A percentile compares a stretch with the other conserved stretches of the same genome.
Evolutionary conservation across 495 filamentous ascomycete genomes (phyloP).

Genomic region (Haplographium delicatum): DNA sequence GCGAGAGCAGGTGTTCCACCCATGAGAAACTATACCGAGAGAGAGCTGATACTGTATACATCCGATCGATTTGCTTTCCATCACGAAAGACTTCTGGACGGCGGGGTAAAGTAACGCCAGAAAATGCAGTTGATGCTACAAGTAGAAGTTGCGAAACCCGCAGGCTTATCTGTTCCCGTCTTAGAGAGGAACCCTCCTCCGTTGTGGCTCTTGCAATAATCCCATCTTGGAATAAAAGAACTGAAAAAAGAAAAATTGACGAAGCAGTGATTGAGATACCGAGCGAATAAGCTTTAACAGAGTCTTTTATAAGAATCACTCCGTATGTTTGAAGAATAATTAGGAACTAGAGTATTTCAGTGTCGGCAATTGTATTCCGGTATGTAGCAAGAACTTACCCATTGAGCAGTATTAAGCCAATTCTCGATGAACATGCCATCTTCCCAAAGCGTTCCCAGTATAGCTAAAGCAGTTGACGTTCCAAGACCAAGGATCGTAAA

Average conservation of each 20-base stretch:
- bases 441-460: slow-evolving; percentile 11
- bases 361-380: neutral
- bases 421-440: slow-evolving; percentile 16
- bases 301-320: slow-evolving; percentile 36
- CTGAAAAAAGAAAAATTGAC: slow-evolving; percentile 30
- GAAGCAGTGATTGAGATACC: slow-evolving; percentile 43
- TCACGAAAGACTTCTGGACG: slow-evolving; percentile 59
- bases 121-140: slow-evolving; percentile 25
- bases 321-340: slow-evolving; percentile 42
- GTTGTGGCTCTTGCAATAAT: slow-evolving; percentile 21
- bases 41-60: slow-evolving; percentile 55
- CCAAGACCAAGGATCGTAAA: slow-evolving; percentile 38
- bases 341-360: slow-evolving; percentile 23
- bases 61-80: slow-evolving; percentile 56
- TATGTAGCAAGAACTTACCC: slow-evolving; percentile 18
- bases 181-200: neutral
- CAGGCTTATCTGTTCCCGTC: slow-evolving; percentile 21
- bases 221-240: slow-evolving; percentile 36
- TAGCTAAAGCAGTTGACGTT: slow-evolving; percentile 14
- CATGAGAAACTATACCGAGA: slow-evolving; percentile 61
- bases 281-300: slow-evolving; percentile 41
- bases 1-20: slow-evolving; percentile 47
- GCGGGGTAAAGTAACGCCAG: slow-evolving; percentile 51
- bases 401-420: slow-evolving; percentile 23
- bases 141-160: slow-evolving; percentile 34